Conservation (phyloP, 163 green algal genomes). For the Coccomyxa subellipsoidea region DNA sequence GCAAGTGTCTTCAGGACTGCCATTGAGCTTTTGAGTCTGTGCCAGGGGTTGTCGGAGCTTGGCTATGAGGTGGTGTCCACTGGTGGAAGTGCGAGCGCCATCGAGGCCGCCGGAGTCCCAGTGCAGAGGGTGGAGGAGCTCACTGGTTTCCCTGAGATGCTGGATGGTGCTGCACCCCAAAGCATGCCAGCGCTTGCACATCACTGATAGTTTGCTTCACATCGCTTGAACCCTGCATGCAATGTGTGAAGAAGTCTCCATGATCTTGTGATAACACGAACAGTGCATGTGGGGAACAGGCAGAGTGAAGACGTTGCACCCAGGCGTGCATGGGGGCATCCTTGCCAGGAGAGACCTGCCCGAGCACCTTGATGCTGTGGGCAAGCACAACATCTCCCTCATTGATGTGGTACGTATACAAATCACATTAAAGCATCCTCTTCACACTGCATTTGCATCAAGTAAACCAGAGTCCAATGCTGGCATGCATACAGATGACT, state of each 20-base stretch:
- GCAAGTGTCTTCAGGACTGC: constrained; percentile 7
- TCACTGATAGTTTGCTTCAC: no score
- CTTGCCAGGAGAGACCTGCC: constrained; percentile 81
- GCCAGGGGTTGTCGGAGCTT: constrained; percentile 74
- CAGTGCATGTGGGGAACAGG: constrained; percentile 46
- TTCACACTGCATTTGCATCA: neutral
- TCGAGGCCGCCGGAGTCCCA: constrained; percentile 75
- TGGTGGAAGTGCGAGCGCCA: constrained; percentile 82
- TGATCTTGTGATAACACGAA: neutral
- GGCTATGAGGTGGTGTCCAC: constrained; percentile 95
- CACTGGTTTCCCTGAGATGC: constrained; percentile 97
- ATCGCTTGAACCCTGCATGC: no score
- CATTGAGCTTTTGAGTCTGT: neutral
- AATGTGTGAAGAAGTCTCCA: no score
- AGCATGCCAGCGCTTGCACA: neutral
- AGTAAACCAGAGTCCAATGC: no score
- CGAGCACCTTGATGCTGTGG: constrained; percentile 83
- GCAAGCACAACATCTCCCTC: constrained; percentile 75
- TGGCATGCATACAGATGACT: no score
- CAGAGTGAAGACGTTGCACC: constrained; percentile 98
- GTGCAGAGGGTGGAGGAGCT: constrained; percentile 89
- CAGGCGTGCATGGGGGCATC: constrained; percentile 95
- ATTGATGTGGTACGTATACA: constrained; percentile 91
- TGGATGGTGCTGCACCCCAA: constrained; percentile 59
- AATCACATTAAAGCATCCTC: neutral